phyloP scores from a whole-genome alignment of 179 eudicot genomes.

The Gypsophila paniculata region DNA sequence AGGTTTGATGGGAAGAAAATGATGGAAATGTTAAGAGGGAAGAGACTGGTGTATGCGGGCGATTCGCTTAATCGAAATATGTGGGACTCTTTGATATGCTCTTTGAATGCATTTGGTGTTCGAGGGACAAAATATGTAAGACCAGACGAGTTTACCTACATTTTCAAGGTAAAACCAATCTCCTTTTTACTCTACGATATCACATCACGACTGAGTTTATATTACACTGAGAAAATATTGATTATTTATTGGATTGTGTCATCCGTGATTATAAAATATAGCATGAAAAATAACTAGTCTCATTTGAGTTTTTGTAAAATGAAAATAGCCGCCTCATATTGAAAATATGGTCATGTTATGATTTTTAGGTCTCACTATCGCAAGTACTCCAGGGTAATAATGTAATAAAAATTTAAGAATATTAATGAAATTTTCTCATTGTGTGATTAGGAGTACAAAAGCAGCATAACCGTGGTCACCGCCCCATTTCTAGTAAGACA shows the following conservation, averaged over 20 bases:
- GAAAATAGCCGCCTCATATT: no score
- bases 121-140: conserved; percentile 27
- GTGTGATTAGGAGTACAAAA: conserved; percentile 46
- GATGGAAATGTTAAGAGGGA: conserved; percentile 56
- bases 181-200: not conserved
- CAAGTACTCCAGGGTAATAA: no score
- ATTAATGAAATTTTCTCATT: no score
- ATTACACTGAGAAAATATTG: no score
- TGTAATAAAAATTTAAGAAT: no score
- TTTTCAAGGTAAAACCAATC: conserved; percentile 31
- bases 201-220: no score
- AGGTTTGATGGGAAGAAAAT: conserved; percentile 54
- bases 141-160: conserved; percentile 32
- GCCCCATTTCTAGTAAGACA: conserved; percentile 56
- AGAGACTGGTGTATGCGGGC: conserved; percentile 57
- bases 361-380: no score
- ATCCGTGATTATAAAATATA: no score
- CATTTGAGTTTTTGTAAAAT: no score
- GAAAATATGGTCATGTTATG: no score
- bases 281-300: not conserved
- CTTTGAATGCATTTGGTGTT: conserved; percentile 37
- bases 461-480: conserved; percentile 41
- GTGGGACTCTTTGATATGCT: conserved; percentile 66
- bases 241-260: no score
- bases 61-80: conserved; percentile 67